Evolutionary conservation across 345 rosid genomes (phyloP).

Genomic region (Murraya paniculata): DNA sequence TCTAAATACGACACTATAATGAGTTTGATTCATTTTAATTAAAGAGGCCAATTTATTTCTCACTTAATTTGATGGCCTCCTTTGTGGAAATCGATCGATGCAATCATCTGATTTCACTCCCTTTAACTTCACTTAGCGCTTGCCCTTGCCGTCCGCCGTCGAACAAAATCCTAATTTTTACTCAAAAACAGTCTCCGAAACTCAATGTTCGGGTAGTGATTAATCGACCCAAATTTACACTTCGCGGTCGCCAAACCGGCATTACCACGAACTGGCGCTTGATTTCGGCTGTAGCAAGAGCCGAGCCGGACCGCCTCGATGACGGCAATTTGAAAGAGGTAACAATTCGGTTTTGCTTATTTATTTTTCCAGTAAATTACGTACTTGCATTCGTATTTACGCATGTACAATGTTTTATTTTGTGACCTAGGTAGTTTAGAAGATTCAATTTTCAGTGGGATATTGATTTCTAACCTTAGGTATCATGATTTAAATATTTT

Average conservation of each 20-base stretch:
- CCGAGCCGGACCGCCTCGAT: constrained; percentile 46
- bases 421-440: neutral
- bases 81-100: constrained; percentile 34
- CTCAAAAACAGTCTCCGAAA: constrained; percentile 21
- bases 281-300: constrained; percentile 42
- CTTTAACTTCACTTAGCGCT: constrained; percentile 33
- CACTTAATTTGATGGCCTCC: constrained; percentile 38
- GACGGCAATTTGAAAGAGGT: constrained; percentile 46
- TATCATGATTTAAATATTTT: neutral
- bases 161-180: constrained; percentile 32
- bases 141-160: constrained; percentile 44
- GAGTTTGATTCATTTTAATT: neutral
- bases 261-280: constrained; percentile 35
- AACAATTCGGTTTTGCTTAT: neutral
- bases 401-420: neutral
- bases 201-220: constrained; percentile 26
- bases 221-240: constrained; percentile 25
- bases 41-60: neutral
- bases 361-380: neutral
- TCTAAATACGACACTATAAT: neutral
- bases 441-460: neutral
- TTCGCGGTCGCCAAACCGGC: constrained; percentile 22
- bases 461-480: neutral
- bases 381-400: neutral
- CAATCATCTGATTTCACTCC: constrained; percentile 36